Evolutionary conservation across 306 rosid genomes (phyloP), one percentile per base, ranked within the genome.

Genomic region (Arachis stenosperma): DNA sequence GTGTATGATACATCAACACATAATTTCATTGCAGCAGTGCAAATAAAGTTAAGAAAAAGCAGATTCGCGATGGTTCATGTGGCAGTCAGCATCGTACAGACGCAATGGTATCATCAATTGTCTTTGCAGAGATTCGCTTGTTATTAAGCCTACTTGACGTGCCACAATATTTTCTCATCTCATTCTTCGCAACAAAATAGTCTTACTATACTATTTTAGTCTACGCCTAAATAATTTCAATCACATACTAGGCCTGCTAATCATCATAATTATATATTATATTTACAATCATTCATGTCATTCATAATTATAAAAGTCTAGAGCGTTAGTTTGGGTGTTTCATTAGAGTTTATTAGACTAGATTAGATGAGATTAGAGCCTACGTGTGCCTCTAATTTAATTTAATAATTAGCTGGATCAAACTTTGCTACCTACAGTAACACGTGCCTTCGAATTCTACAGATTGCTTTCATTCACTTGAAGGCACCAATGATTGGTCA

Each of bases 61-160:
- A 65, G 69, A 65, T 65, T 65, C 69, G 69, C 53, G 40, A 65
- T 10, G 55, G 40, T 44, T 43, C 36, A 22, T 43, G 46, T 43
- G 17, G 43, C 64, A 4, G 64, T 59, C n/a, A 10, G n/a, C 1
- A 5, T 29, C 40, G 62, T 27, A 17, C 60, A 10, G 9, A 51
- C 57, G 62, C 62, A 57, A 57, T 57, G 39, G 40, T 29, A 27
- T 57, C 37, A 55, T 6, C 56, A 51, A 51, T 4, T 29, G 9
- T 5, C 3, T 33, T 37, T 60, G 65, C 65, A 60, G 65, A 11
- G 43, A 11, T 33, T 36, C 27, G 46, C 27, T 6, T 37, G 47
- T 61, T 43, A 17, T 17, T 17, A 61, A 47, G 48, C 47, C 27
- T 33, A 33, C 37, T 33, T 37, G 29, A 61, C 47, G 6, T 61